A percentile compares a stretch with the other conserved stretches of the same genome.
These are phyloP conservation scores for Rhizophagus sp. DNA, from an alignment of 192 early-diverging fungal species.

Conservation along the genomic window DNA sequence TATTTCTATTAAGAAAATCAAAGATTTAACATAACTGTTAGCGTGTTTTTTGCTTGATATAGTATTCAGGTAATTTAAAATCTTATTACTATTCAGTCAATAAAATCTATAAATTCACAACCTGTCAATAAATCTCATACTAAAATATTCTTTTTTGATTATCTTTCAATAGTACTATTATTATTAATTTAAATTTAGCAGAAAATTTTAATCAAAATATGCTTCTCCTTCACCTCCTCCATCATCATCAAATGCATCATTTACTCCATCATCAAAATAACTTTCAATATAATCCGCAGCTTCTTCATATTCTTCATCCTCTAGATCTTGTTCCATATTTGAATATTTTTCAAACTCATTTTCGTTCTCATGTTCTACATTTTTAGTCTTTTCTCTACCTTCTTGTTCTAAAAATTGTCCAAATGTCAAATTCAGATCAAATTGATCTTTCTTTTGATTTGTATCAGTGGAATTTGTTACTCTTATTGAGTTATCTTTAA, in stretches of 20 bases:
- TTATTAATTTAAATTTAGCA: too few relatives aligned
- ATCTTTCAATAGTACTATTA: too few relatives aligned
- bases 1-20: too few relatives aligned
- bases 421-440: slow-evolving; percentile 1
- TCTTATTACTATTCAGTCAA: too few relatives aligned
- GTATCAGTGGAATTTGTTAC: not conserved
- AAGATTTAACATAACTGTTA: too few relatives aligned
- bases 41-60: too few relatives aligned
- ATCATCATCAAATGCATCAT: not conserved
- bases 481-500: slow-evolving; percentile 8
- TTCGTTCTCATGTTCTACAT: not conserved
- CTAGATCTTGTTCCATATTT: slow-evolving; percentile 3
- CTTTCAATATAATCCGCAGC: slow-evolving; percentile 17
- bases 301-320: slow-evolving; percentile 7
- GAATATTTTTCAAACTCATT: not conserved
- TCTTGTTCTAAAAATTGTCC: not conserved
- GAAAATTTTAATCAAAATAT: slow-evolving; percentile 7
- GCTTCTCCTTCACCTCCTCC: not conserved
- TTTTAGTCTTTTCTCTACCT: not conserved
- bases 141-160: too few relatives aligned
- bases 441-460: not conserved
- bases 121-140: too few relatives aligned
- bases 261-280: slow-evolving; percentile 19
- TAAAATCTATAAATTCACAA: too few relatives aligned
- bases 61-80: too few relatives aligned